Percentiles rank a stretch among this genome's conserved stretches.
phyloP scores from a whole-genome alignment of 495 filamentous ascomycete species.

The Aspergillus homomorphus region DNA sequence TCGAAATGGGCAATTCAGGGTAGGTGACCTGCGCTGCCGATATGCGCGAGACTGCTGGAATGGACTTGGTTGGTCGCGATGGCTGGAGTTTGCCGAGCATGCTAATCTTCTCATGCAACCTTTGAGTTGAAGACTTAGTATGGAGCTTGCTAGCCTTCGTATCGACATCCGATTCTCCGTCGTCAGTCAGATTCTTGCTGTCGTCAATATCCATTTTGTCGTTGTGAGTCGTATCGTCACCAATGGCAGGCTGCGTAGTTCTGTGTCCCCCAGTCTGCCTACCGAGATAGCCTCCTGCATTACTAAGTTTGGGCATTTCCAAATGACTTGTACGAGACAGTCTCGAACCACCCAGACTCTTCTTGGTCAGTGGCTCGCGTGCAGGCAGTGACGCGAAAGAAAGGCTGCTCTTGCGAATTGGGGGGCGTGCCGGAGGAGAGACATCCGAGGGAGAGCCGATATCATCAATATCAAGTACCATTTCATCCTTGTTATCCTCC shows the following conservation, averaged over 20 bases:
- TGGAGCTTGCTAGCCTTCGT: conserved; percentile 54
- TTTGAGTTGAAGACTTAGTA: conserved; percentile 87
- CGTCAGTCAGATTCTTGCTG: conserved; percentile 36
- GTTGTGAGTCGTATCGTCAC: conserved; percentile 42
- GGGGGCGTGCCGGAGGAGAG: conserved; percentile 59
- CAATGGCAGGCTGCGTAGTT: conserved; percentile 28
- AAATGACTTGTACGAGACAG: conserved; percentile 76
- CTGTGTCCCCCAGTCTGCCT: conserved; percentile 42
- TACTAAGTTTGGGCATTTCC: conserved; percentile 56
- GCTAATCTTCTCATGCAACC: conserved; percentile 87
- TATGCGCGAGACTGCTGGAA: conserved; percentile 47
- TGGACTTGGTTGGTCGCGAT: conserved; percentile 67
- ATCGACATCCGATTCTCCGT: conserved; percentile 30
- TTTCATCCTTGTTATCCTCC: conserved; percentile 45
- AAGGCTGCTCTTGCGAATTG: conserved; percentile 85
- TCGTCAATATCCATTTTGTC: conserved; percentile 60
- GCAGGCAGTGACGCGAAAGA: conserved; percentile 90
- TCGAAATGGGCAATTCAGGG: conserved; percentile 51
- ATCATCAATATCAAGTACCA: conserved; percentile 51
- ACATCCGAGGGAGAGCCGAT: conserved; percentile 59
- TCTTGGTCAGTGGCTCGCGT: conserved; percentile 77
- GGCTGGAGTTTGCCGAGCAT: conserved; percentile 83
- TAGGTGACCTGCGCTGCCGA: conserved; percentile 47
- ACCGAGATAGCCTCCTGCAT: conserved; percentile 52
- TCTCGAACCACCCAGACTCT: conserved; percentile 72